These are phyloP conservation scores for Quercus lobata DNA, from an alignment of 331 rosid genomes.

Conservation along the genomic window DNA sequence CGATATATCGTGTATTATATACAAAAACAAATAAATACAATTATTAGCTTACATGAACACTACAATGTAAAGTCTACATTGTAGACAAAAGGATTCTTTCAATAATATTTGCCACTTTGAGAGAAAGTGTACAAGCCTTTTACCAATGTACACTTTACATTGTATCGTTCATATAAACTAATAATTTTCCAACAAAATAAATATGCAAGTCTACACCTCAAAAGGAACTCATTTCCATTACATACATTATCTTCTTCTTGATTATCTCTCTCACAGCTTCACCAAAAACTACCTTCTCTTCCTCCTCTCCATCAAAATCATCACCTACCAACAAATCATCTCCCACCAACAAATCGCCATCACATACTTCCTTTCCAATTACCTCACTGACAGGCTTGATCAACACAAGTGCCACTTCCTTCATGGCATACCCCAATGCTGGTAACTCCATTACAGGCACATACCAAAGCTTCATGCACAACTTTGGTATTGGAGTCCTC, in stretches of 20 bases:
- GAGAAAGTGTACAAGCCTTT: too few species aligned
- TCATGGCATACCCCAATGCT: slow-evolving; percentile 23
- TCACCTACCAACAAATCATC: slow-evolving; percentile 2
- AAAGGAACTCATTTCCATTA: slow-evolving; percentile 39
- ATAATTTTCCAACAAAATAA: neutral
- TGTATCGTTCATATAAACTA: too few species aligned
- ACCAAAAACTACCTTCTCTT: slow-evolving; percentile 15
- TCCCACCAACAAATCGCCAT: slow-evolving; percentile 3
- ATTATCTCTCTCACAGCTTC: slow-evolving; percentile 35
- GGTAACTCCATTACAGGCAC: slow-evolving; percentile 37
- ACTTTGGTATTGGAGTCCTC: slow-evolving; percentile 26
- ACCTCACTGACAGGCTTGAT: slow-evolving; percentile 15
- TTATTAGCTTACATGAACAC: too few species aligned
- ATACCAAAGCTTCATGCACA: slow-evolving; percentile 38
- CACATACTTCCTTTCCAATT: neutral
- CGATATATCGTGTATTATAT: too few species aligned
- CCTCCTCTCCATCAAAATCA: slow-evolving; percentile 33
- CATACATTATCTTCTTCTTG: slow-evolving; percentile 28
- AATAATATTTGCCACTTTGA: too few species aligned
- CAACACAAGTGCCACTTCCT: slow-evolving; percentile 39
- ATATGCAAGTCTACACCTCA: slow-evolving; percentile 22
- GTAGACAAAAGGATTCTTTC: too few species aligned
- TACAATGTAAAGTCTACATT: too few species aligned
- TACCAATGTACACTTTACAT: too few species aligned
- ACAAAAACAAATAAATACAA: too few species aligned